Evolutionary conservation across 306 rosid genomes (phyloP), one percentile per base, ranked within the genome.

Genomic region (Sphenostylis stenocarpa): DNA sequence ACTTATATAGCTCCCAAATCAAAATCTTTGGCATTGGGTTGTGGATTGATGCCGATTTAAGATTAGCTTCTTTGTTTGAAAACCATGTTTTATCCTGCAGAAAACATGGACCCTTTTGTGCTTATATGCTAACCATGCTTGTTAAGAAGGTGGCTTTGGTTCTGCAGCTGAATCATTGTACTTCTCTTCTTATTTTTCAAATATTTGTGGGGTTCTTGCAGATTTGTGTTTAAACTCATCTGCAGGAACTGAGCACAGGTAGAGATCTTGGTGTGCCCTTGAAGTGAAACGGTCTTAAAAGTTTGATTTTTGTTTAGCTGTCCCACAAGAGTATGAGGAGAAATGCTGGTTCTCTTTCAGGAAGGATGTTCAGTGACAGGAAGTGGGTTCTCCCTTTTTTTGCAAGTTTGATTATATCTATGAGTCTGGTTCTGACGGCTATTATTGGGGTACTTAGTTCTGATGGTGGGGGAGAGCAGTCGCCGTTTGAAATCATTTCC

Each of bases 301-400:
- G 44, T 61, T 28, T 24, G 41, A 43, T 84, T 77, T 76, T 73
- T 65, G 56, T 77, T 82, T 68, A 52, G 58, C 10, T 11, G 76
- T 51, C 12, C 49, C 43, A 61, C 26, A 76, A 61, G 83, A 88
- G 85, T 76, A 96, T 96, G 99, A 96, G 94, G 99, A 96, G 89
- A 84, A 84, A 89, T 85, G 86, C 69, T 43, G 88, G 86, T 77
- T 89, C 87, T 68, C 92, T 90, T 82, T 84, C 96, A 24, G 92
- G 90, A 81, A 90, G 97, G 85, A 77, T 86, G 26, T 89, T 87
- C 70, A 92, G 97, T 80, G 97, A 96, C 71, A 88, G 92, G 83
- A 86, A 84, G 26, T 96, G 99, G 98, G 77, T 81, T 76, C 79
- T 92, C 13, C 99, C 98, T 48, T 96, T 96, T 83, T 82, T 96